A percentile compares a stretch with the other conserved stretches of the same genome.
Evolutionary conservation across 23 red algal genomes (phyloP).

Genomic region (Cyanidiococcus yangmingshanensis): DNA sequence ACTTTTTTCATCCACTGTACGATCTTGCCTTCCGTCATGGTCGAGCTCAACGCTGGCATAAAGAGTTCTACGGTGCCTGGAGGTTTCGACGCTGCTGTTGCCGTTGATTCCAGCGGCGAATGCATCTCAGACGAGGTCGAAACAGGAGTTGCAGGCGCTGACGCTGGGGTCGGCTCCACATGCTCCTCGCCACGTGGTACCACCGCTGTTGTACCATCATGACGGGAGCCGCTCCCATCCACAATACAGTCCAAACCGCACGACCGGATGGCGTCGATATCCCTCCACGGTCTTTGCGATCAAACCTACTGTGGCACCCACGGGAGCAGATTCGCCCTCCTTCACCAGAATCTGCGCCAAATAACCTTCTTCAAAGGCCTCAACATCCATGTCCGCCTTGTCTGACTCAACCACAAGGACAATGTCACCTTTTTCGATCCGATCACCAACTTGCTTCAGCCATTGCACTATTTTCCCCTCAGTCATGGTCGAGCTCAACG

Average conservation of each 20-base stretch:
- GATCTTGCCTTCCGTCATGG: conserved; percentile 91
- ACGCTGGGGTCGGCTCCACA: not conserved
- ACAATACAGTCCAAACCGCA: conserved; percentile 51
- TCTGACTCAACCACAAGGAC: conserved; percentile 95
- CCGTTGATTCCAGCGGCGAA: not conserved
- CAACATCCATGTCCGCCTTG: conserved; percentile 99
- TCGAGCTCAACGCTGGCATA: conserved; percentile 92
- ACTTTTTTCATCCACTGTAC: conserved; percentile 64
- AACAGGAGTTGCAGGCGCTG: not conserved
- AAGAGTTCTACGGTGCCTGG: conserved; percentile 42
- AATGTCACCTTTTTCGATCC: conserved; percentile 51
- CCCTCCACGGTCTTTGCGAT: conserved; percentile 85
- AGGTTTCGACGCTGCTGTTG: conserved; percentile 28
- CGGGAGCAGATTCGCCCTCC: conserved; percentile 66
- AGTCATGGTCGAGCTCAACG: conserved; percentile 97
- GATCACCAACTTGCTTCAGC: conserved; percentile 82
- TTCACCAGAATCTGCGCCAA: conserved; percentile 65
- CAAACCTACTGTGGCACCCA: conserved; percentile 70
- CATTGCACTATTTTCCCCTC: conserved; percentile 91
- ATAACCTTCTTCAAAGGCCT: conserved; percentile 77
- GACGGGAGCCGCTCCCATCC: conserved; percentile 30
- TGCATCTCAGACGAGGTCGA: not conserved
- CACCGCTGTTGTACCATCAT: conserved; percentile 45
- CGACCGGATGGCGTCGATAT: conserved; percentile 51
- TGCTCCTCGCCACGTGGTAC: conserved; percentile 9